Conservation (phyloP, 495 filamentous ascomycete species). For the Glutinoglossum americanum region DNA sequence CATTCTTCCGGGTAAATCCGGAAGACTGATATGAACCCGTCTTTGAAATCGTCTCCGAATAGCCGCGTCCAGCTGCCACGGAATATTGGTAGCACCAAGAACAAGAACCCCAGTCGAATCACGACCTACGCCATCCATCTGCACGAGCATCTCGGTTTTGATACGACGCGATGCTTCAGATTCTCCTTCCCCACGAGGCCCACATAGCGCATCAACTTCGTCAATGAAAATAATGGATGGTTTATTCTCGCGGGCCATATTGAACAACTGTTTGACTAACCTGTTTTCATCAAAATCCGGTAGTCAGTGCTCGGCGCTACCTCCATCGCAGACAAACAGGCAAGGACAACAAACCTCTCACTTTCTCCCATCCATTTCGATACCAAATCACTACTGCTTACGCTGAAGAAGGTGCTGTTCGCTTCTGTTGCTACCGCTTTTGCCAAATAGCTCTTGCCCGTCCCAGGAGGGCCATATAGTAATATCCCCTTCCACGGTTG, state of each 20-base stretch:
- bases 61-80: slow-evolving; percentile 97
- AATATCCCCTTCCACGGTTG: slow-evolving; percentile 97
- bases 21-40: slow-evolving; percentile 82
- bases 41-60: slow-evolving; percentile 93
- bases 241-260: slow-evolving; percentile 94
- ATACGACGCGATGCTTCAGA: slow-evolving; percentile 92
- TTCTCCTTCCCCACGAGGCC: slow-evolving; percentile 90
- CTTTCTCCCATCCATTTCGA: slow-evolving; percentile 99
- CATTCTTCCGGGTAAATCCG: slow-evolving; percentile 70
- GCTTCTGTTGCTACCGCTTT: slow-evolving; percentile 97
- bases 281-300: slow-evolving; percentile 21
- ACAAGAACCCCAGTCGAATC: slow-evolving; percentile 88
- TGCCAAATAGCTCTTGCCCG: slow-evolving; percentile 89
- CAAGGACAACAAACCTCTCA: slow-evolving; percentile 45
- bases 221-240: slow-evolving; percentile 99
- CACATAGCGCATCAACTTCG: slow-evolving; percentile 93
- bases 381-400: slow-evolving; percentile 88
- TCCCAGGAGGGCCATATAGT: slow-evolving; percentile 89
- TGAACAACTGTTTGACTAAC: slow-evolving; percentile 91
- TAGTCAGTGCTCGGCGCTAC: background rate
- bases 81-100: slow-evolving; percentile 93
- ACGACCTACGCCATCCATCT: slow-evolving; percentile 97
- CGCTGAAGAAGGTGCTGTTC: slow-evolving; percentile 98
- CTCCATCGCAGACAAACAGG: slow-evolving; percentile 3
- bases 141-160: slow-evolving; percentile 94